Conservation (phyloP, 2,329 filamentous ascomycete genomes). For the Didymosphaeria variabile region DNA sequence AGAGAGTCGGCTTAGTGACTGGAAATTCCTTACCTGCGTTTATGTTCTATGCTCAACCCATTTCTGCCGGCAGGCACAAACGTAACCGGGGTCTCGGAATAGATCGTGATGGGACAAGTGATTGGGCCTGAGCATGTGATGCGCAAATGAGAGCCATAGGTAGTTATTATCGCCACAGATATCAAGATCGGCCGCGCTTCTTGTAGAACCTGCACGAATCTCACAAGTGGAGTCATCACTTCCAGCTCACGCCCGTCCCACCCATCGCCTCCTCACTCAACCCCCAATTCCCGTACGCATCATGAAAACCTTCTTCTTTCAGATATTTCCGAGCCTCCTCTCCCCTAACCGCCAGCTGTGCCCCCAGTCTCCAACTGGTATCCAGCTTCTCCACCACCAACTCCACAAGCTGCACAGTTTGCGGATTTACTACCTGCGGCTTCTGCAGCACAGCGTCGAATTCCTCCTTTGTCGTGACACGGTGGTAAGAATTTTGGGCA, state of each 20-base stretch:
- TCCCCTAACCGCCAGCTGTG: slow-evolving; percentile 48
- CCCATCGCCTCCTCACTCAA: slow-evolving; percentile 24
- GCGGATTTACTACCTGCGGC: slow-evolving; percentile 40
- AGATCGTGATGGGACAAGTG: too few species aligned
- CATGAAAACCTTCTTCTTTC: slow-evolving; percentile 51
- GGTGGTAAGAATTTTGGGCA: slow-evolving; percentile 46
- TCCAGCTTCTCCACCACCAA: slow-evolving; percentile 54
- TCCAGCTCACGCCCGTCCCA: slow-evolving; percentile 8
- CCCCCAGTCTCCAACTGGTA: slow-evolving; percentile 48
- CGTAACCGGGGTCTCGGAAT: too few species aligned
- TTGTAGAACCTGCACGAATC: too few species aligned
- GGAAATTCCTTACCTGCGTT: too few species aligned
- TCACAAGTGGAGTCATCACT: background rate
- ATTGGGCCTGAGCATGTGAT: too few species aligned
- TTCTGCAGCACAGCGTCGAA: slow-evolving; percentile 46
- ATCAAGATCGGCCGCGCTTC: too few species aligned
- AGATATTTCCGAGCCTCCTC: slow-evolving; percentile 47
- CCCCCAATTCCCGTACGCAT: slow-evolving; percentile 45
- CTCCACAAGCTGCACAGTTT: slow-evolving; percentile 52
- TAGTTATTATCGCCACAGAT: too few species aligned
- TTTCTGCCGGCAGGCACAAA: too few species aligned
- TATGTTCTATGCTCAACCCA: too few species aligned
- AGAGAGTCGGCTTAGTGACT: too few species aligned
- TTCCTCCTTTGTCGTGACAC: slow-evolving; percentile 49
- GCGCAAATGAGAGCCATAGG: too few species aligned